phyloP scores from a whole-genome alignment of 2,329 filamentous ascomycete genomes.

The Verruconis gallopava region DNA sequence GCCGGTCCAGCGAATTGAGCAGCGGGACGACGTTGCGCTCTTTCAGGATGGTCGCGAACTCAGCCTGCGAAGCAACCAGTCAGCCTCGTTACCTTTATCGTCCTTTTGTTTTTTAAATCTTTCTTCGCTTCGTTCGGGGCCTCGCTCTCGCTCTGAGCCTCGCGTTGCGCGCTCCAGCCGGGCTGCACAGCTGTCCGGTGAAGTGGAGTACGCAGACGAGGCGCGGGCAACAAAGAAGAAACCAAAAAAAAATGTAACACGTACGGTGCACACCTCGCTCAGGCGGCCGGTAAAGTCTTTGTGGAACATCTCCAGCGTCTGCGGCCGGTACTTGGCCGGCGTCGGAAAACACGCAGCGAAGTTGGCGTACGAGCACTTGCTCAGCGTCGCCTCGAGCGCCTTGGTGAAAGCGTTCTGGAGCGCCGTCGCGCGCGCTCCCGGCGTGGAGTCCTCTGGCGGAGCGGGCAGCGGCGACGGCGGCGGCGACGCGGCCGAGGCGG shows the following conservation, averaged over 20 bases:
- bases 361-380: conserved; percentile 47
- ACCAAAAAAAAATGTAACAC: conserved; percentile 2
- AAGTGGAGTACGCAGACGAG: too few relatives aligned
- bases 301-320: conserved; percentile 43
- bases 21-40: conserved; percentile 43
- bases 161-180: too few relatives aligned
- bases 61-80: conserved; percentile 25
- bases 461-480: conserved; percentile 39
- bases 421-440: conserved; percentile 46
- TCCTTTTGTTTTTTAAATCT: not conserved
- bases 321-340: conserved; percentile 42
- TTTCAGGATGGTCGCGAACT: conserved; percentile 48
- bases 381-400: conserved; percentile 46
- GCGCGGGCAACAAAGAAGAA: not conserved
- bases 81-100: not conserved
- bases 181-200: too few relatives aligned
- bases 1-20: conserved; percentile 47
- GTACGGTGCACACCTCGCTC: conserved; percentile 40
- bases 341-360: conserved; percentile 54
- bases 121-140: not conserved
- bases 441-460: conserved; percentile 41
- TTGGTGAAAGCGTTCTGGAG: conserved; percentile 48
- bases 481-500: conserved; percentile 13
- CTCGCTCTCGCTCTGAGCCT: too few relatives aligned
- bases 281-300: conserved; percentile 45